Base-by-base conservation (phyloP, 768 basidiomycete genomes). In the Termitomyces bulborhizus region DNA sequence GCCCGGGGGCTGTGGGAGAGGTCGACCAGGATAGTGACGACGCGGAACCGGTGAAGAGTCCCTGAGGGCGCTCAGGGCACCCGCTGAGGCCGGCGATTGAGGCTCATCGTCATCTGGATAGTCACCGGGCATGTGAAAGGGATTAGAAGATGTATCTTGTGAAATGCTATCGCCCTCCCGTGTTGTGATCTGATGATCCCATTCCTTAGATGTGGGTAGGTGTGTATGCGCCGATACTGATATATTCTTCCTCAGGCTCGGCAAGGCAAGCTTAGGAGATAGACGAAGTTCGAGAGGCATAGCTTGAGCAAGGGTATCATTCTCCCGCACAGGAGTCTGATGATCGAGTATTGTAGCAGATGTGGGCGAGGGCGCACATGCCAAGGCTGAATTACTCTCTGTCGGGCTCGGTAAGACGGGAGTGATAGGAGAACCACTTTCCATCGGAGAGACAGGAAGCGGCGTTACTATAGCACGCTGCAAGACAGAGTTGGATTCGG, bases 21-120 rank as follows among this genome's bases (percentile, higher is more conserved):
- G 83, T 37, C 83, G 66, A 4, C 83, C 80, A 26, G 73, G 71
- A 61, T 83, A 84, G 63, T 82, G 82, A 53, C 71, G 76, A 11
- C 72, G 67, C 8, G 62, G 49, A 24, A 59, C 65, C 3, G 64
- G 67, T 13, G 62, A 63, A 59, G 62, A 61, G 2, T 69, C 63
- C n/a, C 68, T 66, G 11, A 46, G 51, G 42, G 62, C 27, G 16
- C 42, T 56, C 11, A 44, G 34, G 4, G 32, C 18, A 2, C 12
- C 24, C n/a, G 24, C n/a, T 26, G 21, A 49, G 3, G 6, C 26
- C 15, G 45, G 52, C 7, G 41, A n/a, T 27, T 36, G 56, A 40
- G n/a, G 7, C 29, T 42, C 41, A 48, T 55, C 32, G 29, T 48
- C 31, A 36, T 44, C 32, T 31, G 34, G 41, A 49, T 51, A 46